A percentile compares a stretch with the other conserved stretches of the same genome.
Evolutionary conservation across 129 eudicot genomes (phyloP).

Genomic region (Saussurea involucrata): DNA sequence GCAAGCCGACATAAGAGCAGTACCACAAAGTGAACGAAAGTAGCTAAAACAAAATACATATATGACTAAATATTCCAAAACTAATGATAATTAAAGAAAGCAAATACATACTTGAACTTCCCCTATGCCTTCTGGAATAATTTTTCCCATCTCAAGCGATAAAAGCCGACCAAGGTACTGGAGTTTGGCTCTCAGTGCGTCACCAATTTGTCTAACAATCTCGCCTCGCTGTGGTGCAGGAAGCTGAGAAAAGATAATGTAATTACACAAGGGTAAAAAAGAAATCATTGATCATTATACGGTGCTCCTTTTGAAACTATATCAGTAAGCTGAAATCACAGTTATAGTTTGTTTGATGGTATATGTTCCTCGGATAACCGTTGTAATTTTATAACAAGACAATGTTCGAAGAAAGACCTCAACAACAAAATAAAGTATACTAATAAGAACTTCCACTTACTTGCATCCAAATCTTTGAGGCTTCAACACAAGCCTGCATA

Average conservation of each 20-base stretch:
- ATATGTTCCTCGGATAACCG: neutral
- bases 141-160: slow-evolving; percentile 97
- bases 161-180: slow-evolving; percentile 85
- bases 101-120: slow-evolving; percentile 85
- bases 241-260: slow-evolving; percentile 38
- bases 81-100: neutral
- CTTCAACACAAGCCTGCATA: slow-evolving; percentile 64
- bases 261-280: neutral
- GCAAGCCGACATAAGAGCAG: neutral
- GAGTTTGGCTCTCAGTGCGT: slow-evolving; percentile 82
- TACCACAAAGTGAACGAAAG: neutral
- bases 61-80: neutral
- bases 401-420: neutral
- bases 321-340: neutral
- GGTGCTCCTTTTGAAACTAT: neutral
- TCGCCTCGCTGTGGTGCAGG: slow-evolving; percentile 99
- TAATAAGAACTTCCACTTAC: slow-evolving; percentile 34
- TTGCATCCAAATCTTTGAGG: slow-evolving; percentile 89
- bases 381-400: neutral
- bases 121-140: slow-evolving; percentile 97
- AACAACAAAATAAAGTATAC: neutral
- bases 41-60: neutral
- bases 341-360: neutral
- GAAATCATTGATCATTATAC: neutral
- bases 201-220: slow-evolving; percentile 95